phyloP scores from a whole-genome alignment of 306 rosid genomes.

The Cucurbita argyrosperma region DNA sequence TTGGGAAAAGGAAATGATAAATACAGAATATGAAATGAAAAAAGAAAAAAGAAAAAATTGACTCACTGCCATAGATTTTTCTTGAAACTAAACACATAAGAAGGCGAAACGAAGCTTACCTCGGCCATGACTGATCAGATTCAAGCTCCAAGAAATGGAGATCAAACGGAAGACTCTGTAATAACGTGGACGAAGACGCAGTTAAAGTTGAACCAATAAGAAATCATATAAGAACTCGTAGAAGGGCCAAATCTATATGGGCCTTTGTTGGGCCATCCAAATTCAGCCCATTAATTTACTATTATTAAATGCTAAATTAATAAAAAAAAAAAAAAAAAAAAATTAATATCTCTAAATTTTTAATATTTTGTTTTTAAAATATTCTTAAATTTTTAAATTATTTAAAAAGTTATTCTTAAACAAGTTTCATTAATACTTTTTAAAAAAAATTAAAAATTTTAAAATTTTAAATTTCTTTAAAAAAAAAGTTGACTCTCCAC shows the following conservation, averaged over 20 bases:
- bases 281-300: no score
- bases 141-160: not conserved
- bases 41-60: not conserved
- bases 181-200: not conserved
- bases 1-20: not conserved
- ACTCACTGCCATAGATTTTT: not conserved
- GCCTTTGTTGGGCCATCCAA: not conserved
- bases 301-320: no score
- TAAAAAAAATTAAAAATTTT: no score
- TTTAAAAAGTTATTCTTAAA: no score
- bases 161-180: not conserved
- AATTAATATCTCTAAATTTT: no score
- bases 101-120: not conserved
- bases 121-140: not conserved
- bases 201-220: not conserved
- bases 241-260: not conserved
- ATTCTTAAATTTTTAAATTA: no score
- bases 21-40: not conserved
- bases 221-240: not conserved
- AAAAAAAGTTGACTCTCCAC: no score
- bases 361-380: no score
- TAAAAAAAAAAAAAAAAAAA: no score
- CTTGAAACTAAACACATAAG: not conserved
- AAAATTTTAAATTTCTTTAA: no score
- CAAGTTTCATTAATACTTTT: no score